Evolutionary conservation across 192 early-diverging fungal species (phyloP), one percentile per base, ranked within the genome.

Genomic region (Cladochytrium replicatum): DNA sequence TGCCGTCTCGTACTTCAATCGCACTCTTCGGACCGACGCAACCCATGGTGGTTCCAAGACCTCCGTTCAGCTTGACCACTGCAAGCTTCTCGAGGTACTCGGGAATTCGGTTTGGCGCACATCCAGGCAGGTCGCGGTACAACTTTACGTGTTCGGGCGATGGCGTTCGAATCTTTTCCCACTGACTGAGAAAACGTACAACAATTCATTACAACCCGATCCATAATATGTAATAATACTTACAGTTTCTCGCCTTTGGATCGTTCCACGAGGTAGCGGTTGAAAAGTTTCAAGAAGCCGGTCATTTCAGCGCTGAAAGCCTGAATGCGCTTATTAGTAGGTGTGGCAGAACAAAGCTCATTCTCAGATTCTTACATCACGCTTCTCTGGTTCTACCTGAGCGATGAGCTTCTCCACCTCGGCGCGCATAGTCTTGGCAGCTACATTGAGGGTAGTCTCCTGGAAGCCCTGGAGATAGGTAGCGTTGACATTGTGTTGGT

Each of bases 1-100:
- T 89, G 26, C 89, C 85, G 54, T 97, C 93, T 40, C 92, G 84
- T 27, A 99, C 96, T 78, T 97, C 96, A 55, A 99, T 99, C 13
- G 85, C 93, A 63, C 83, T n/a, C 75, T 98, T 98, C 46, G 95
- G 95, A 23, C 95, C 95, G 49, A 96, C 86, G 53, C 91, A 95
- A 17, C 95, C 95, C 96, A 99, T 99, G 39, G 96, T 97, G 27
- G 96, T 99, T 23, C 93, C 96, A 9, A 99, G 76, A 49, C 96
- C 96, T 67, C 96, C 96, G 57, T 99, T 99, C 42, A 99, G 78
- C 73, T 99, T 99, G n/a, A 99, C 72, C 6, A 99, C 96, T 8
- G 93, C 96, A 4, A 99, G 78, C 66, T 99, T 97, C 43, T 61
- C 69, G 32, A 99, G 76, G 54, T 85, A 67, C 17, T 71, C 68